Percentiles rank a stretch among this genome's conserved stretches.
Conservation (phyloP, 1,139 yeast species). For the Pichia sp. region DNA sequence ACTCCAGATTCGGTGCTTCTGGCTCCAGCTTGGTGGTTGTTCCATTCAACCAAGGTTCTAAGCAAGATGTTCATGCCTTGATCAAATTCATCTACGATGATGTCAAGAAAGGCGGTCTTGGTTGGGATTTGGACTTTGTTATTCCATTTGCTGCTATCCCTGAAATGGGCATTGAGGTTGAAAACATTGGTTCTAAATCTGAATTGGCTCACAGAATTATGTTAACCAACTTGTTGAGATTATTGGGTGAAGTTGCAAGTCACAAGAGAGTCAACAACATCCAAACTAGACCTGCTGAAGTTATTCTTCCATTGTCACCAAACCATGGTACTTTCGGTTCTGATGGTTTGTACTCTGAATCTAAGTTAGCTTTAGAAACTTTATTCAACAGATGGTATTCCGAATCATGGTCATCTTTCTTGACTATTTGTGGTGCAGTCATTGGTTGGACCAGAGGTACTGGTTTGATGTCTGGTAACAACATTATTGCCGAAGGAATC, state of each 20-base stretch:
- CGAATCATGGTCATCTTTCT: constrained; percentile 92
- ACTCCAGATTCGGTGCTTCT: constrained; percentile 86
- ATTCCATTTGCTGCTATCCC: constrained; percentile 99
- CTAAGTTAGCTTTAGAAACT: constrained; percentile 91
- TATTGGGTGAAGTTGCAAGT: constrained; percentile 84
- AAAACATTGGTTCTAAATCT: constrained; percentile 86
- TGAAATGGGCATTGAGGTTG: constrained; percentile 95
- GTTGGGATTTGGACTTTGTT: constrained; percentile 95
- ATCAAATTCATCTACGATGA: constrained; percentile 82
- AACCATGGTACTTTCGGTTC: constrained; percentile 98
- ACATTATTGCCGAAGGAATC: constrained; percentile 95
- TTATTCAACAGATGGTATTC: constrained; percentile 98
- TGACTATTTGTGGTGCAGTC: constrained; percentile 95
- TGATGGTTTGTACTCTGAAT: constrained; percentile 97
- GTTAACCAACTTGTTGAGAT: constrained; percentile 91
- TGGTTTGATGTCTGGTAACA: constrained; percentile 96
- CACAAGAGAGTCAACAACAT: constrained; percentile 70
- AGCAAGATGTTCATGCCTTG: constrained; percentile 85
- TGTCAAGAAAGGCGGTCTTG: constrained; percentile 81
- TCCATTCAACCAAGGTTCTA: constrained; percentile 97
- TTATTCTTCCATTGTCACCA: constrained; percentile 92
- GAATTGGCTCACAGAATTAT: constrained; percentile 97
- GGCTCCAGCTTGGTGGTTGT: constrained; percentile 93
- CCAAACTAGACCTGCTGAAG: constrained; percentile 98
- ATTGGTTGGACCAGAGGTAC: constrained; percentile 99